Base-by-base conservation (phyloP, 2,329 filamentous ascomycete species). In the Sclerotinia subarctica region DNA sequence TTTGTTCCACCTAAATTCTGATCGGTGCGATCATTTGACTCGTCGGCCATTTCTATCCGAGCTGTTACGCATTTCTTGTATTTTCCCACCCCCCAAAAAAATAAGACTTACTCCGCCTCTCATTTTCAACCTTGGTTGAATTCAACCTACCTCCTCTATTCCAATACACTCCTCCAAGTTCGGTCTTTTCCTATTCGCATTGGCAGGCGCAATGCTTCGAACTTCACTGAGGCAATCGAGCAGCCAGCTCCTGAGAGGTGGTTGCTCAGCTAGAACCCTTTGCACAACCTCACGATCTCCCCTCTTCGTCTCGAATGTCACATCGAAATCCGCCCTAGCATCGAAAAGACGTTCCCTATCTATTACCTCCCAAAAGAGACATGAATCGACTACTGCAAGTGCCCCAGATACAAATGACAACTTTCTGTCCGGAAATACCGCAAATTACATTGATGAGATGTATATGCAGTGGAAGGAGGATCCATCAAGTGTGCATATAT, bases 381-480 rank as follows among this genome's bases (percentile, higher is more conserved):
- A 85, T 81, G 83, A 85, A 71, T 85, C 85, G 71, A 82, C 85
- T 67, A 82, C 82, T 68, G 80, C 84, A 67, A 82, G 81, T 68
- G 78, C 86, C 26, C 86, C 87, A 72, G 93, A 97, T 79, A 88
- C 94, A 73, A 97, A 91, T 80, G 95, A 99, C 82, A 96, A 90
- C 82, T 99, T 99, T 85, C 87, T 99, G 70, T 92, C 93, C 72
- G 95, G 95, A 74, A 98, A 92, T 84, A 95, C 94, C 70, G 95
- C 95, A 81, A 97, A 96, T 84, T 99, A 99, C 83, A 93, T 99
- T 79, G 95, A 99, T 81, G 95, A 97, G 84, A 99, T 99, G 95
- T 99, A 99, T 82, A 84, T 97, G 83, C 89, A 94, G 79, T 99
- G 95, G 95, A 97, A 94, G 82, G 85, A 91, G 72, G 93, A 99